These are phyloP conservation scores for Eimeria maxima DNA, from an alignment of 169 alveolate genomes.

Conservation along the genomic window DNA sequence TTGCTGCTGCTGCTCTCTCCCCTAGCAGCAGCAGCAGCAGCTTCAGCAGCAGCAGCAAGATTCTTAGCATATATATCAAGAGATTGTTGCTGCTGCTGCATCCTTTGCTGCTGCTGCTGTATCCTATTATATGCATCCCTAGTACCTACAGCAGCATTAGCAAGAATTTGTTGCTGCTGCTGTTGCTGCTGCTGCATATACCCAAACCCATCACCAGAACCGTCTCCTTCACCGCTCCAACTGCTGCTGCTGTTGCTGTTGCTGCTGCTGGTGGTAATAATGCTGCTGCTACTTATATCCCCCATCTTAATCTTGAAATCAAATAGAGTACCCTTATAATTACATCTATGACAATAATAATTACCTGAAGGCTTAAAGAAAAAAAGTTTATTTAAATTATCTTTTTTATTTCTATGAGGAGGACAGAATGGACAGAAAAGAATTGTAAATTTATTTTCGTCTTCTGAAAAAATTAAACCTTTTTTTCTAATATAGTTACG, in stretches of 20 bases:
- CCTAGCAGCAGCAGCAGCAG: not conserved
- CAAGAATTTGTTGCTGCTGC: not conserved
- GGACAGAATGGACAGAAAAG: conserved; percentile 92
- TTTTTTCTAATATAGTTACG: conserved; percentile 88
- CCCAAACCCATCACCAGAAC: no score
- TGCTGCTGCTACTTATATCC: conserved; percentile 84
- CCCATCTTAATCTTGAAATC: conserved; percentile 92
- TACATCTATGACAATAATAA: conserved; percentile 93
- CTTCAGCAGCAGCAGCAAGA: conserved; percentile 1
- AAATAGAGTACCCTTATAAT: conserved; percentile 92
- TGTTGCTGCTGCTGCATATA: not conserved
- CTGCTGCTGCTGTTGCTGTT: conserved; percentile 26
- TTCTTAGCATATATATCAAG: conserved; percentile 16
- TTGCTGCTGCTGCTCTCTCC: not conserved
- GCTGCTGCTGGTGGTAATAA: conserved; percentile 8
- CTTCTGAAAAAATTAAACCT: conserved; percentile 88
- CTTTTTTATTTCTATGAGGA: conserved; percentile 91
- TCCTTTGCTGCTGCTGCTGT: not conserved
- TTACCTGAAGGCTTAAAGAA: conserved; percentile 92
- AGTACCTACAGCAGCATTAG: not conserved
- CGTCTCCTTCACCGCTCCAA: not conserved
- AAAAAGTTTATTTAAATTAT: conserved; percentile 90
- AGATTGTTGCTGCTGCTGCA: conserved; percentile 64
- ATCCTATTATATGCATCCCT: no score
- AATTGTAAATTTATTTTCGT: conserved; percentile 89